Evolutionary conservation across 2,329 filamentous ascomycete species (phyloP).

Genomic region (Colletotrichum viniferum): DNA sequence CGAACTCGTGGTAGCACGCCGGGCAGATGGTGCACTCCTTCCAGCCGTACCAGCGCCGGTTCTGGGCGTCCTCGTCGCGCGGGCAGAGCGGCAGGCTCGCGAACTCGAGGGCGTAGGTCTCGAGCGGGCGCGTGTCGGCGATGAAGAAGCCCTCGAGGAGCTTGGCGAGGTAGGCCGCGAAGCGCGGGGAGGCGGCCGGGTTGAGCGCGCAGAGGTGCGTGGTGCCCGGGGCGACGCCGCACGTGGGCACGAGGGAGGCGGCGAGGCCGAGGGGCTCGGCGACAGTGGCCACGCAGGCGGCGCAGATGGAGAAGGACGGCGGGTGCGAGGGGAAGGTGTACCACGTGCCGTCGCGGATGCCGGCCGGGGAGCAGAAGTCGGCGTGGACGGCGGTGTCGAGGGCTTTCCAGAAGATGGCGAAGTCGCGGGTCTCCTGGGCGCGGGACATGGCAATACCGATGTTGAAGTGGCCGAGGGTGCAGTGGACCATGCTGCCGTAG

Average conservation of each 20-base stretch:
- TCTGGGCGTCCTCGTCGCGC: constrained; percentile 26
- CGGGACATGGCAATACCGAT: constrained; percentile 33
- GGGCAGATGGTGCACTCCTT: constrained; percentile 37
- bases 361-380: constrained; percentile 33
- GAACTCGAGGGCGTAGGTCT: constrained; percentile 32
- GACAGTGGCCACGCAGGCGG: constrained; percentile 36
- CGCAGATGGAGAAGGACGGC: constrained; percentile 37
- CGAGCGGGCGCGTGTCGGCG: constrained; percentile 28
- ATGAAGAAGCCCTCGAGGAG: constrained; percentile 33
- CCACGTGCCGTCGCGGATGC: constrained; percentile 34
- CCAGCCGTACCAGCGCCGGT: constrained; percentile 40
- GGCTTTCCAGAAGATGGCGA: constrained; percentile 36
- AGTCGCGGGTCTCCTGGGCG: constrained; percentile 32
- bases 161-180: constrained; percentile 23
- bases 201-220: constrained; percentile 39
- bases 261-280: constrained; percentile 33
- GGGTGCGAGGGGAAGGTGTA: constrained; percentile 37
- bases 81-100: constrained; percentile 31
- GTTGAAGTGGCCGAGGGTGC: constrained; percentile 34
- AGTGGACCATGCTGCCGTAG: constrained; percentile 25
- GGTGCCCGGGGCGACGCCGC: constrained; percentile 11
- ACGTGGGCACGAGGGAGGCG: constrained; percentile 32
- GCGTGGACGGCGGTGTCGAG: constrained; percentile 29
- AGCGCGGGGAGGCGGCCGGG: constrained; percentile 28
- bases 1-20: constrained; percentile 39